Evolutionary conservation across 495 filamentous ascomycete genomes (phyloP).

Genomic region (Neurospora tetrasperma): DNA sequence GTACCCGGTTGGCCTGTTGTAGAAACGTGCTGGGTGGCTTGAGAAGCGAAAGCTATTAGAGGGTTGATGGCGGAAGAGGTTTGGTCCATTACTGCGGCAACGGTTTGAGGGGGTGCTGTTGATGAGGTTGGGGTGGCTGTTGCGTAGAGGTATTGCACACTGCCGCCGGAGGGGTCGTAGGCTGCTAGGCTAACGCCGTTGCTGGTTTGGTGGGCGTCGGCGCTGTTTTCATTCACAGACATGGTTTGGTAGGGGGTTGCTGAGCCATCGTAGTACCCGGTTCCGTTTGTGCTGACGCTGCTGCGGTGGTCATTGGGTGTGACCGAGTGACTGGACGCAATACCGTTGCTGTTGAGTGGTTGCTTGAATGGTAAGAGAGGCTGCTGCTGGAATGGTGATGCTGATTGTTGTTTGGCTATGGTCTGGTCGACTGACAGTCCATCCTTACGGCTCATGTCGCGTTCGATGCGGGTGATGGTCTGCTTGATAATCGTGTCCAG

Average conservation of each 20-base stretch:
- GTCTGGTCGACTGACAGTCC: constrained; percentile 4
- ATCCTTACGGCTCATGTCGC: constrained; percentile 24
- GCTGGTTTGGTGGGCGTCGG: constrained; percentile 15
- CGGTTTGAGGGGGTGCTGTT: constrained; percentile 5
- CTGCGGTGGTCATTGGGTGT: constrained; percentile 9
- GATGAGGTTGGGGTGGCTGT: constrained; percentile 5
- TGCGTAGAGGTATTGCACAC: constrained; percentile 15
- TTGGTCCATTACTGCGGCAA: constrained; percentile 4
- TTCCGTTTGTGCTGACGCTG: constrained; percentile 13
- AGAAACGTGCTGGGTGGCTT: constrained; percentile 24
- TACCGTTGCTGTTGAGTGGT: background rate
- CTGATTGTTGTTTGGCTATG: constrained; percentile 7
- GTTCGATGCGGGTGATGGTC: constrained; percentile 35
- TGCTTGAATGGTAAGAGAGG: background rate
- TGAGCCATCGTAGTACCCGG: constrained; percentile 16
- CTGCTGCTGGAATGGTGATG: constrained; percentile 8
- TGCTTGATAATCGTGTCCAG: constrained; percentile 32
- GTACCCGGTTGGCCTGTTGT: constrained; percentile 9
- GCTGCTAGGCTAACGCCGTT: constrained; percentile 10
- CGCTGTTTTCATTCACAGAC: constrained; percentile 1
- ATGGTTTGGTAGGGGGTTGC: constrained; percentile 16
- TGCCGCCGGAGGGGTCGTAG: constrained; percentile 8
- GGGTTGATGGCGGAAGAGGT: constrained; percentile 14
- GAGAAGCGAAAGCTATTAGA: constrained; percentile 25
- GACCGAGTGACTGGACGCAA: background rate